Evolutionary conservation across 108 stramenopile species (phyloP), one percentile per base, ranked within the genome.

Genomic region (Nitzschia inconspicua): DNA sequence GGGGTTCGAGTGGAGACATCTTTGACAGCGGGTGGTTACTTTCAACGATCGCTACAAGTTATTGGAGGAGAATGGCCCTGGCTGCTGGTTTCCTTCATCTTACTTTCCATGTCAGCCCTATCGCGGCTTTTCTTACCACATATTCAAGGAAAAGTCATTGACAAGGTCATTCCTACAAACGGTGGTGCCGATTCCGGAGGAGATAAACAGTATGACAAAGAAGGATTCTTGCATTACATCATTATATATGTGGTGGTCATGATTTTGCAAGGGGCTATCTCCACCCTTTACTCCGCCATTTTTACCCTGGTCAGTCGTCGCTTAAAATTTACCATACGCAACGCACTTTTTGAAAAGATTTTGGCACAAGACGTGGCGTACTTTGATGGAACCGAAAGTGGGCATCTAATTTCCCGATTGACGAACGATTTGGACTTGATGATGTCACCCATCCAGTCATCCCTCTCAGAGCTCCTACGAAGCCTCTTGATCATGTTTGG

Each of bases 361-460:
- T 32, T 91, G 11, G 42, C 57, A 6, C 89, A 91, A 63, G 89
- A 91, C 36, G 51, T 72, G 18, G 60, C 72, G 5, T 87, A 81
- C 65, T 86, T 85, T 56, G 89, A 91, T 69, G n/a, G 7, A 25
- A 78, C 48, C 13, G 55, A 67, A 58, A 70, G 79, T 19, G 89
- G 89, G 5, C 79, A 85, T 31, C 55, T 91, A 4, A 55, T 86
- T 13, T 83, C 82, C 19, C 55, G 85, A 24, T 67, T 91, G 11
- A 60, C 89, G 3, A 73, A 78, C 39, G 90, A 92, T 66, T 52
- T 66, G 48, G 64, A 75, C 42, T 31, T 67, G 22, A 80, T 80
- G 79, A 74, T 80, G 71, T 23, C 72, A n/a, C 79, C 79, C 50
- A 76, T 75, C 46, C 65, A 75, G 23, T 48, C 36, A 13, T 75